Conservation (phyloP, 306 rosid genomes). For the Cercis canadensis region DNA sequence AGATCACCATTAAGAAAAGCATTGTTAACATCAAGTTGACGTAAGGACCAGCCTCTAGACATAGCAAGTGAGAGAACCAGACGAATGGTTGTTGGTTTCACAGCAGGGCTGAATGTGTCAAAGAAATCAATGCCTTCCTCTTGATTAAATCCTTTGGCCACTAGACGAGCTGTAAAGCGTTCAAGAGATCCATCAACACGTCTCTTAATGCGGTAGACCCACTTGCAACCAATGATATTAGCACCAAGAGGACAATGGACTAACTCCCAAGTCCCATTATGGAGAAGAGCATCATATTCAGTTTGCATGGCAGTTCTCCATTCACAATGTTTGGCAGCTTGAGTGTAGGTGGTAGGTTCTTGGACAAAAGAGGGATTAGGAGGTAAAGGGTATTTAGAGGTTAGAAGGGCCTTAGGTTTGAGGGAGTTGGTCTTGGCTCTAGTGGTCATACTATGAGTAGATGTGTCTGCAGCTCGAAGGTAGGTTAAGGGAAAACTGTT, state of each 20-base stretch:
- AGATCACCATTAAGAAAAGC: neutral
- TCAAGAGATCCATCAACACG: neutral
- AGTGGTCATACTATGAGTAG: too few relatives aligned
- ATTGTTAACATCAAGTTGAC: neutral
- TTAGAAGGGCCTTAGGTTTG: too few relatives aligned
- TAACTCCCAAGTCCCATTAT: slow-evolving; percentile 1
- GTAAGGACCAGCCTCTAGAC: neutral
- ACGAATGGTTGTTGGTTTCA: neutral
- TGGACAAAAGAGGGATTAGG: too few relatives aligned
- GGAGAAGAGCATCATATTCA: neutral
- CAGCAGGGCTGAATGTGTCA: neutral
- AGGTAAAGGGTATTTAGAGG: too few relatives aligned
- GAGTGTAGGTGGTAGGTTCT: neutral
- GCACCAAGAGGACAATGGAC: neutral
- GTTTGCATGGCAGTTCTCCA: neutral
- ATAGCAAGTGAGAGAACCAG: neutral
- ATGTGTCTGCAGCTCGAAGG: too few relatives aligned
- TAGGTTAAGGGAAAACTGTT: too few relatives aligned
- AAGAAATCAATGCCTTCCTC: neutral
- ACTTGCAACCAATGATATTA: neutral
- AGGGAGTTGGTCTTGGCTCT: too few relatives aligned
- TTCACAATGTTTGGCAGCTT: neutral
- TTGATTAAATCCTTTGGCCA: neutral
- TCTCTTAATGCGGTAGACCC: neutral
- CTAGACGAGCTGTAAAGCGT: neutral